phyloP scores from a whole-genome alignment of 495 filamentous ascomycete species.

The Penicillium longicatenatum region DNA sequence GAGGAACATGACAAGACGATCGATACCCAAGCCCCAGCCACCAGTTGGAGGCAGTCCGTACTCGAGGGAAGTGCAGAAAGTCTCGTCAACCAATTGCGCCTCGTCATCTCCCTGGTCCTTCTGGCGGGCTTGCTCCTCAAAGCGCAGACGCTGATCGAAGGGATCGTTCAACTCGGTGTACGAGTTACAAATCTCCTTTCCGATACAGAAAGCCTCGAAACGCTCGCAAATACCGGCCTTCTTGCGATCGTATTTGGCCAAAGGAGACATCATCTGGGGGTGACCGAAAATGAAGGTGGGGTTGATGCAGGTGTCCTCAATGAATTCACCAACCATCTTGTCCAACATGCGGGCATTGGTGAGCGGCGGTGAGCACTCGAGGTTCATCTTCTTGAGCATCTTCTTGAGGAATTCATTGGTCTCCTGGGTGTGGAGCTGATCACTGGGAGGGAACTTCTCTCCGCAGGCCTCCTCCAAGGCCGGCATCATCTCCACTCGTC shows the following conservation, averaged over 20 bases:
- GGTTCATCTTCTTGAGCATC: conserved; percentile 82
- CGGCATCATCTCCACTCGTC: conserved; percentile 94
- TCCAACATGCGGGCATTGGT: conserved; percentile 98
- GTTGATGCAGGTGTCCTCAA: conserved; percentile 91
- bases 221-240: conserved; percentile 88
- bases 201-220: conserved; percentile 96
- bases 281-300: conserved; percentile 95
- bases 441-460: conserved; percentile 88
- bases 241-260: conserved; percentile 90
- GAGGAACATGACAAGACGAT: conserved; percentile 95
- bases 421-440: conserved; percentile 86
- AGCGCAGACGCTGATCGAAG: conserved; percentile 89
- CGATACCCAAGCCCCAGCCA: conserved; percentile 97
- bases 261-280: conserved; percentile 95
- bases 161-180: conserved; percentile 99
- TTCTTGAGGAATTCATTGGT: conserved; percentile 83
- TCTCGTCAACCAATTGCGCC: conserved; percentile 93
- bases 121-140: conserved; percentile 95
- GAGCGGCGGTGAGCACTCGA: conserved; percentile 85
- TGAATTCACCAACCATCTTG: conserved; percentile 94
- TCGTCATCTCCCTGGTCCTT: conserved; percentile 97
- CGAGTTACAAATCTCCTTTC: conserved; percentile 92
- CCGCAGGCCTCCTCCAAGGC: conserved; percentile 86
- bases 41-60: conserved; percentile 91
- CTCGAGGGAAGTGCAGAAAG: conserved; percentile 82